Evolutionary conservation across 1,284 basidiomycete species (phyloP), one percentile per base, ranked within the genome.

Genomic region (Cryptococcus sp.): DNA sequence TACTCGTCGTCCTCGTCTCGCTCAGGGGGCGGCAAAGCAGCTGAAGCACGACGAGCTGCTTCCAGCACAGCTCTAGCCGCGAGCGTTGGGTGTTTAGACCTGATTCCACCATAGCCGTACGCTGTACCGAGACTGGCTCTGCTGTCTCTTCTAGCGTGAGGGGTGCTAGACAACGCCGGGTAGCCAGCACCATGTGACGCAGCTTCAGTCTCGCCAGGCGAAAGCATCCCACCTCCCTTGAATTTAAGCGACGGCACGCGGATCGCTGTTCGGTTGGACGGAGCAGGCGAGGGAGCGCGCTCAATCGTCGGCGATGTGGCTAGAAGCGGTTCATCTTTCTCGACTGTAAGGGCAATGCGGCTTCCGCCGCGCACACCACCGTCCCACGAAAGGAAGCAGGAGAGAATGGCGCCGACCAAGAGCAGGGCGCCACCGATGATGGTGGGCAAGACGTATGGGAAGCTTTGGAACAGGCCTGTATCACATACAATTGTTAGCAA

Each of bases 371-470:
- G 84, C 22, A 91, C 89, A 27, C 93, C 93, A 57, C 91, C 94
- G 73, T 99, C 93, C 64, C 85, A 87, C 17, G 87, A 90, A 48
- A 99, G 85, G 81, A 97, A 96, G 60, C 93, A 86, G 0, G 88
- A 87, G 25, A 99, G 82, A 50, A 96, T 72, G 1, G 93, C 88
- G 16, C 94, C 95, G 83, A 76, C 60, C 35, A 78, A 83, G 51
- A 93, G 81, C 31, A 91, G 90, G 42, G 90, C 80, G 15, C 83
- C 82, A 4, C 90, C 92, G 25, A 95, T 80, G n/a, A 84, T 78
- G 67, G 91, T 93, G 0, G 95, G 95, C 3, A 99, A 82, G 39
- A 98, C 82, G 76, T 99, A 99, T 0, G 96, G 96, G 72, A 91
- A 93, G 11, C 82, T 81, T 19, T 85, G 82, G 73, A 98, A 90